phyloP scores from a whole-genome alignment of 2,329 filamentous ascomycete genomes.

The Epichloe baconii region DNA sequence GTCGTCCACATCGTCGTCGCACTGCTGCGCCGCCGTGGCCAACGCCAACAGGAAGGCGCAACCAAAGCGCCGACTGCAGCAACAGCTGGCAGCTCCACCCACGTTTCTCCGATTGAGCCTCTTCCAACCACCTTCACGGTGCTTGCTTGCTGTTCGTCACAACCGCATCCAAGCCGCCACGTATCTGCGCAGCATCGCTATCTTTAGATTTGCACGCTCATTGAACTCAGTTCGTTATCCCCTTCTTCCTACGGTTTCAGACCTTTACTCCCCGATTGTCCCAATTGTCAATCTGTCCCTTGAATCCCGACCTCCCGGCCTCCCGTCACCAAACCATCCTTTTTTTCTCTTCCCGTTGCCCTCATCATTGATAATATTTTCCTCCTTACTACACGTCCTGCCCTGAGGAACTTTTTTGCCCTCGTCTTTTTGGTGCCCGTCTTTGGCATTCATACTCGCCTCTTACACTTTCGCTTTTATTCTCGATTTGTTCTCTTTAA shows the following conservation, averaged over 20 bases:
- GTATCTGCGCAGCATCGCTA: conserved; percentile 12
- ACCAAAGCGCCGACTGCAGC: not conserved
- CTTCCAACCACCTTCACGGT: conserved; percentile 6
- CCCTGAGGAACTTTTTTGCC: conserved; percentile 5
- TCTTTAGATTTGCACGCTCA: conserved; percentile 14
- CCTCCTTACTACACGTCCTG: conserved; percentile 5
- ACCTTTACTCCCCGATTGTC: conserved; percentile 5
- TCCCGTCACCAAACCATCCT: not conserved
- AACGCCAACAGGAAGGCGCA: not conserved
- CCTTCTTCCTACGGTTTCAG: conserved; percentile 7
- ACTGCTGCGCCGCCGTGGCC: not conserved
- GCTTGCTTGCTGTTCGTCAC: conserved; percentile 4
- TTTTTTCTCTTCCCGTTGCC: conserved; percentile 5
- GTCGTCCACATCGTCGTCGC: not conserved
- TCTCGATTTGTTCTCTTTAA: conserved; percentile 17
- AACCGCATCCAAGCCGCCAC: conserved; percentile 5
- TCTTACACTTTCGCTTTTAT: conserved; percentile 11
- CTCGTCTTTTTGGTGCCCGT: not conserved
- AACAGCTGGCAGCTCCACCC: conserved; percentile 6
- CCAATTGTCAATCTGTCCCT: conserved; percentile 6
- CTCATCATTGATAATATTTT: conserved; percentile 7
- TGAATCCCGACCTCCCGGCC: not conserved
- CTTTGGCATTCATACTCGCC: conserved; percentile 6
- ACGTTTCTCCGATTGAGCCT: conserved; percentile 5
- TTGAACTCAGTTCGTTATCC: conserved; percentile 22